phyloP scores from a whole-genome alignment of 106 monocot genomes.

The Allium cepa region DNA sequence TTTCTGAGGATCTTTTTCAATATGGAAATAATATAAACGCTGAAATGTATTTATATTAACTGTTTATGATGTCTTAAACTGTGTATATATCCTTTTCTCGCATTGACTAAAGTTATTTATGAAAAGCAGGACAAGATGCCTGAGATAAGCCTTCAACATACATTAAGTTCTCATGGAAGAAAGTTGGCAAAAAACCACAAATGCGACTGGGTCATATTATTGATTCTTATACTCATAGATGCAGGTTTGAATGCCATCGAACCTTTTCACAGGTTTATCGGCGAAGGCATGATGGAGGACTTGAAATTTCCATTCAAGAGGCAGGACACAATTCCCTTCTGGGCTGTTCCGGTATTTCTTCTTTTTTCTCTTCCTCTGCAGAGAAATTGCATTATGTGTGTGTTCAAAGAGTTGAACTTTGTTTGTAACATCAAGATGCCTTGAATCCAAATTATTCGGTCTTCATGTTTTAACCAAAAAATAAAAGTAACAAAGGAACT shows the following conservation, averaged over 20 bases:
- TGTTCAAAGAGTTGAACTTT: no score
- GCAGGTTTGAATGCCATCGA: slow-evolving; percentile 10
- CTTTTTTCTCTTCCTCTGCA: not conserved
- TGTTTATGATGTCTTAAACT: no score
- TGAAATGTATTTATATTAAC: not conserved
- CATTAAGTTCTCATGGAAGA: slow-evolving; percentile 31
- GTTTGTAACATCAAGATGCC: no score
- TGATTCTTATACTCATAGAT: slow-evolving; percentile 21
- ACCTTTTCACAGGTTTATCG: slow-evolving; percentile 48
- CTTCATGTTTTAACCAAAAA: no score
- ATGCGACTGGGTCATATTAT: slow-evolving; percentile 44
- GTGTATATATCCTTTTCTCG: not conserved
- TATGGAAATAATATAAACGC: no score
- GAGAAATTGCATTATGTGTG: no score
- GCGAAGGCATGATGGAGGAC: slow-evolving; percentile 52
- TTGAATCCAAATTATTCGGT: no score
- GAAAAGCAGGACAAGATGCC: slow-evolving; percentile 24
- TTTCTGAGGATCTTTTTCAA: no score
- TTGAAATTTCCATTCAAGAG: slow-evolving; percentile 41
- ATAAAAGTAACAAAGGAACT: no score
- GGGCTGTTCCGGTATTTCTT: slow-evolving; percentile 43
- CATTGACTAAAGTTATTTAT: not conserved
- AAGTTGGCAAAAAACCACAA: slow-evolving; percentile 30
- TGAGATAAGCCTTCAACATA: slow-evolving; percentile 22
- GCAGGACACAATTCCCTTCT: slow-evolving; percentile 29